Evolutionary conservation across 495 filamentous ascomycete genomes (phyloP).

Genomic region (Terfezia claveryi): DNA sequence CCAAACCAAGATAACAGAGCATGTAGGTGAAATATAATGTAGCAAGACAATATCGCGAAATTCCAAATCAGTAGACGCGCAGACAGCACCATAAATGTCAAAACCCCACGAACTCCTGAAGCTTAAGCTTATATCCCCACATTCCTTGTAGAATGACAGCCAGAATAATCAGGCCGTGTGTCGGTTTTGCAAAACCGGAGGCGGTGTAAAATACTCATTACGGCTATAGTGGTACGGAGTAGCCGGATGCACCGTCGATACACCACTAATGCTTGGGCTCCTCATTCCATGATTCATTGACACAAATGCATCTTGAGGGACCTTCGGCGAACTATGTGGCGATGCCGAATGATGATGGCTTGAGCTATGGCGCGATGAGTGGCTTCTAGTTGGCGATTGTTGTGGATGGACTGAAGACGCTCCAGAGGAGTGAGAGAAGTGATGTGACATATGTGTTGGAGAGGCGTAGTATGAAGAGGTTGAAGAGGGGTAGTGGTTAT

Average conservation of each 20-base stretch:
- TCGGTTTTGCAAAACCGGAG: too few species aligned
- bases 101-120: too few species aligned
- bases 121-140: too few species aligned
- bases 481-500: not conserved
- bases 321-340: not conserved
- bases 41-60: too few species aligned
- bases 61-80: too few species aligned
- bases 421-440: not conserved
- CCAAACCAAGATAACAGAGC: too few species aligned
- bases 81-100: too few species aligned
- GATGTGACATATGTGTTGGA: not conserved
- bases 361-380: not conserved
- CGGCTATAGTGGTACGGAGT: not conserved
- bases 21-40: too few species aligned
- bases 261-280: not conserved
- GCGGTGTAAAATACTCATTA: too few species aligned
- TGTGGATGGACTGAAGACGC: not conserved
- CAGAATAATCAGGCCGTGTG: too few species aligned
- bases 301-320: not conserved
- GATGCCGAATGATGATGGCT: not conserved
- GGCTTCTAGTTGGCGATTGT: not conserved
- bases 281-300: not conserved
- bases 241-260: not conserved
- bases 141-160: too few species aligned
- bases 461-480: not conserved